These are phyloP conservation scores for Stephania yunnanensis DNA, from an alignment of 164 flowering plant genomes.

Conservation along the genomic window DNA sequence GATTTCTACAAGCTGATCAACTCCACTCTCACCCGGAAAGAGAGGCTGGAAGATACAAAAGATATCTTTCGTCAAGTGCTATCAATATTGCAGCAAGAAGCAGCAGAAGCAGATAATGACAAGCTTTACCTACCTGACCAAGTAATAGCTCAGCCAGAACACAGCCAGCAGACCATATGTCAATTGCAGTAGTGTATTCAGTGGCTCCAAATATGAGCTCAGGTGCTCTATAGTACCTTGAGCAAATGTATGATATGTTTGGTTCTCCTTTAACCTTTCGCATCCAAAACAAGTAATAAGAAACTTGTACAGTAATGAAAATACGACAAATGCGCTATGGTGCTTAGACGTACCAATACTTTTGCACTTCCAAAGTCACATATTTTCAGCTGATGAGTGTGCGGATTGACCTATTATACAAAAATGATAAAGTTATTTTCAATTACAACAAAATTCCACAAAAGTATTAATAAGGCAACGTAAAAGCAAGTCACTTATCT, in stretches of 20 bases:
- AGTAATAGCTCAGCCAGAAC: conserved; percentile 58
- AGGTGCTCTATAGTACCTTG: conserved; percentile 64
- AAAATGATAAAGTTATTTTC: neutral
- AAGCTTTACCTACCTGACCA: conserved; percentile 36
- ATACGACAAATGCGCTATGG: neutral
- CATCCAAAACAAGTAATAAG: conserved; percentile 1
- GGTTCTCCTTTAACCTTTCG: conserved; percentile 54
- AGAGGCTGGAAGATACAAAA: conserved; percentile 35
- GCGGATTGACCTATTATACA: conserved; percentile 52
- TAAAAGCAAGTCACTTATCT: too few relatives aligned
- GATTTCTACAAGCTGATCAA: conserved; percentile 52
- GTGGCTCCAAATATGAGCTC: conserved; percentile 70
- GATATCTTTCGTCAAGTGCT: conserved; percentile 5
- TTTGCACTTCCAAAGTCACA: conserved; percentile 73
- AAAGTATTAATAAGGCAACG: too few relatives aligned
- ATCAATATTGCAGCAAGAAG: neutral
- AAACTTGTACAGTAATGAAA: neutral
- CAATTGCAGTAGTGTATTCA: conserved; percentile 58
- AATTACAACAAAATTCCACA: neutral
- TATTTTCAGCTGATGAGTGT: conserved; percentile 53
- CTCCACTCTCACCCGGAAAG: conserved; percentile 70
- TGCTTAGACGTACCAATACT: conserved; percentile 39
- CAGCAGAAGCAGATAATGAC: neutral
- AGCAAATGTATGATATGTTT: conserved; percentile 59
- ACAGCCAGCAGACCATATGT: conserved; percentile 78